Conservation (phyloP, 1,284 basidiomycete species). For the Malassezia caprae region DNA sequence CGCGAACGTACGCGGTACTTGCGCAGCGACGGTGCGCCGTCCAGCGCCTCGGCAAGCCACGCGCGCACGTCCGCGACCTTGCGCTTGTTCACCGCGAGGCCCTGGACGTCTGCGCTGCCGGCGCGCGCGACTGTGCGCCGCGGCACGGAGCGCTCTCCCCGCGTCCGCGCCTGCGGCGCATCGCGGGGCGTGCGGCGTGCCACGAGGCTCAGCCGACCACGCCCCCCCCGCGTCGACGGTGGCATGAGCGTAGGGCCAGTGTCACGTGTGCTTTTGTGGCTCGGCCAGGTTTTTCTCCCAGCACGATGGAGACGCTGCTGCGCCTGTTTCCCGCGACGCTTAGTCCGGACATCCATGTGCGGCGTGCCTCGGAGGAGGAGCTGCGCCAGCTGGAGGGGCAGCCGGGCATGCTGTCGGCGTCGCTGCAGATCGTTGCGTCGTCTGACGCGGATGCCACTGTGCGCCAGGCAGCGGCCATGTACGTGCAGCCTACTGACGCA, state of each 20-base stretch:
- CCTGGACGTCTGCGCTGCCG: background rate
- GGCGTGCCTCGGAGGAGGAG: slow-evolving; percentile 43
- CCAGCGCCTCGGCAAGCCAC: slow-evolving; percentile 76
- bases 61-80: slow-evolving; percentile 73
- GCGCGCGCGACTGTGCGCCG: background rate
- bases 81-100: slow-evolving; percentile 71
- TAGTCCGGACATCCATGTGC: slow-evolving; percentile 36
- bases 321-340: slow-evolving; percentile 15
- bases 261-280: background rate
- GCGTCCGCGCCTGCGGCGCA: background rate
- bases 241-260: background rate
- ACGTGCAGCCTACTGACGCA: slow-evolving; percentile 9
- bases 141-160: background rate
- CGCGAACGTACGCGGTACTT: slow-evolving; percentile 57
- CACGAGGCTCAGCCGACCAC: background rate
- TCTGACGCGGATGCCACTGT: slow-evolving; percentile 28
- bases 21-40: slow-evolving; percentile 56
- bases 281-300: background rate
- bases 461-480: slow-evolving; percentile 42
- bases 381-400: slow-evolving; percentile 38
- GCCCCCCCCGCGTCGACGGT: background rate
- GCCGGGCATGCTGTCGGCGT: slow-evolving; percentile 41
- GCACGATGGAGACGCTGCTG: slow-evolving; percentile 15
- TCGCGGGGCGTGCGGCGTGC: background rate
- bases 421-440: slow-evolving; percentile 34